phyloP scores from a whole-genome alignment of 306 rosid species.

The Gastrolobium villosum region DNA sequence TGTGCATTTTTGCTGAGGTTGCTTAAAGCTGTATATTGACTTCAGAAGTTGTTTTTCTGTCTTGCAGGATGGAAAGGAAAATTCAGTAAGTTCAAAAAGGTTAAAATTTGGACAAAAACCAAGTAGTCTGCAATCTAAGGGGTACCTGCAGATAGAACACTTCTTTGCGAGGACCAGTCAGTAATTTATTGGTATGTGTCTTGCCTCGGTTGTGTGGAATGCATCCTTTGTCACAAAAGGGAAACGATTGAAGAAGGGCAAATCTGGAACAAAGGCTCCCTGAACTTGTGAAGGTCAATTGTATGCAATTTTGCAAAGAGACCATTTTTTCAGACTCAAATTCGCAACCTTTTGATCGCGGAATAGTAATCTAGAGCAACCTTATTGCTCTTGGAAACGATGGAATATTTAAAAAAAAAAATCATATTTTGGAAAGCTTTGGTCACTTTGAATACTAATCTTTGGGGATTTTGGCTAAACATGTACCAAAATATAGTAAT shows the following conservation, averaged over 20 bases:
- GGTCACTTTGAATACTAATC: slow-evolving; percentile 9
- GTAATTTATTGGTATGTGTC: slow-evolving; percentile 48
- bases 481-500: slow-evolving; percentile 5
- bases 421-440: slow-evolving; percentile 4
- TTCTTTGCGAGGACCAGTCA: slow-evolving; percentile 72
- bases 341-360: no score
- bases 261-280: no score
- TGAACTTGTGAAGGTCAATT: no score
- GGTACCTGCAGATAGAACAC: slow-evolving; percentile 87
- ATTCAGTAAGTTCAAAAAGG: slow-evolving; percentile 64
- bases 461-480: background rate
- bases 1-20: slow-evolving; percentile 21
- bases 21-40: slow-evolving; percentile 6
- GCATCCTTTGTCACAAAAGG: slow-evolving; percentile 28
- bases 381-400: background rate
- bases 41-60: slow-evolving; percentile 28
- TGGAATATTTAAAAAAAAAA: background rate
- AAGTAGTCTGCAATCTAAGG: slow-evolving; percentile 60
- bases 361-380: no score
- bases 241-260: background rate
- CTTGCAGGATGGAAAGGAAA: slow-evolving; percentile 62
- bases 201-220: slow-evolving; percentile 43
- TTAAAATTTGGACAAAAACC: slow-evolving; percentile 64
- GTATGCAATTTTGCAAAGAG: no score
- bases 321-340: no score